A percentile compares a stretch with the other conserved stretches of the same genome.
phyloP scores from a whole-genome alignment of 441 rosid genomes.

The Corymbia citriodora region DNA sequence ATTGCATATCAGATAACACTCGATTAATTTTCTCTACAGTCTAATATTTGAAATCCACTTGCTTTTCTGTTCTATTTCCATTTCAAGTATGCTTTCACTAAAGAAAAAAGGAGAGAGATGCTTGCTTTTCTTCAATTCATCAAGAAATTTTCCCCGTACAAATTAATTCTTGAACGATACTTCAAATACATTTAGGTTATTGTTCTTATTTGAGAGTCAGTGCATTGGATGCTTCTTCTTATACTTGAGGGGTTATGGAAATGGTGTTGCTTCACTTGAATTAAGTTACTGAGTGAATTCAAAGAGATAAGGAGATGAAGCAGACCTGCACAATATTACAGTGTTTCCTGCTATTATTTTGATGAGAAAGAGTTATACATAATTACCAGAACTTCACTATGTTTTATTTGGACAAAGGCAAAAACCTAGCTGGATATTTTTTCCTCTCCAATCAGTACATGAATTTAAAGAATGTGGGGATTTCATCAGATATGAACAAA shows the following conservation, averaged over 20 bases:
- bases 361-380: background rate
- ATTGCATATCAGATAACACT: background rate
- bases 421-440: background rate
- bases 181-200: background rate
- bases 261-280: background rate
- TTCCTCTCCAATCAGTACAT: background rate
- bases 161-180: background rate
- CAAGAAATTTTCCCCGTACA: background rate
- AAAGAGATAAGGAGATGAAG: background rate
- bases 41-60: background rate
- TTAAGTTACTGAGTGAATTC: background rate
- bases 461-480: background rate
- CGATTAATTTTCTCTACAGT: background rate
- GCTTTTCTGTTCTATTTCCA: background rate
- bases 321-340: background rate
- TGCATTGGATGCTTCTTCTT: background rate
- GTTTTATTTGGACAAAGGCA: background rate
- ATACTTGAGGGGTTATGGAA: background rate
- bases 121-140: background rate
- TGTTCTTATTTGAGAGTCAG: background rate
- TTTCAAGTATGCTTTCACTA: background rate
- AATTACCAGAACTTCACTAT: background rate
- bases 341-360: background rate
- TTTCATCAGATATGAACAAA: background rate
- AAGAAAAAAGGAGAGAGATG: background rate